phyloP scores from a whole-genome alignment of 1,284 basidiomycete species.

The Rhodotorula sp. region DNA sequence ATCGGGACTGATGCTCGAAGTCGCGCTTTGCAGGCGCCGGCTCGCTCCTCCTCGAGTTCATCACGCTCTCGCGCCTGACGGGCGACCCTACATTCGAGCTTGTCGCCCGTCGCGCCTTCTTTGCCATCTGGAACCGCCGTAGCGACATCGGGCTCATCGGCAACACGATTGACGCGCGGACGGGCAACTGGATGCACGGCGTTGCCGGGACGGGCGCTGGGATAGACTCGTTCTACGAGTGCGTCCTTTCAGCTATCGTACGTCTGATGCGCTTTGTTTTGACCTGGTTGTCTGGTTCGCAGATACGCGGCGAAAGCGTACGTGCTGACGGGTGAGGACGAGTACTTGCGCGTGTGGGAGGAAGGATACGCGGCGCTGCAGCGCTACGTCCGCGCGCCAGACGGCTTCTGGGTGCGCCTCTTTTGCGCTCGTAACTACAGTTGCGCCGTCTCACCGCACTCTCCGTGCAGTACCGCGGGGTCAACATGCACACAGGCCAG shows the following conservation, averaged over 20 bases:
- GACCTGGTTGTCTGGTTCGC: constrained; percentile 36
- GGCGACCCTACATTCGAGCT: constrained; percentile 81
- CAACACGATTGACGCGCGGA: constrained; percentile 75
- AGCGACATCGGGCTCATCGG: constrained; percentile 73
- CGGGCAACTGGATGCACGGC: constrained; percentile 44
- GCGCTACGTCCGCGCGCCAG: constrained; percentile 73
- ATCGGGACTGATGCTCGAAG: not conserved
- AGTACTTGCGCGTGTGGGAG: constrained; percentile 84
- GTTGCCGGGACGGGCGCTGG: constrained; percentile 82
- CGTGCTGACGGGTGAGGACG: constrained; percentile 64
- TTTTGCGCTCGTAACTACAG: constrained; percentile 21
- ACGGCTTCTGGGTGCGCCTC: constrained; percentile 78
- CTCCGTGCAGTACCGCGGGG: constrained; percentile 66
- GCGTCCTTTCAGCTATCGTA: constrained; percentile 54
- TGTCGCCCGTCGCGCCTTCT: constrained; percentile 66
- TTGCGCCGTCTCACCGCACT: not conserved
- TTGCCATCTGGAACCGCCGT: constrained; percentile 83
- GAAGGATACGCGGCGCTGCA: constrained; percentile 85
- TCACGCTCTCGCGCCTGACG: constrained; percentile 81
- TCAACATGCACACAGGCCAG: constrained; percentile 76
- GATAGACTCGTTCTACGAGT: constrained; percentile 91
- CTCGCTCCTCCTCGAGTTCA: constrained; percentile 86
- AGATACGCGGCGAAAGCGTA: constrained; percentile 60
- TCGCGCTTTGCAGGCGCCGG: constrained; percentile 85
- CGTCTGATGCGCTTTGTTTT: constrained; percentile 48